Evolutionary conservation across 1,139 yeast genomes (phyloP).

Genomic region (Arxiozyma telluris): DNA sequence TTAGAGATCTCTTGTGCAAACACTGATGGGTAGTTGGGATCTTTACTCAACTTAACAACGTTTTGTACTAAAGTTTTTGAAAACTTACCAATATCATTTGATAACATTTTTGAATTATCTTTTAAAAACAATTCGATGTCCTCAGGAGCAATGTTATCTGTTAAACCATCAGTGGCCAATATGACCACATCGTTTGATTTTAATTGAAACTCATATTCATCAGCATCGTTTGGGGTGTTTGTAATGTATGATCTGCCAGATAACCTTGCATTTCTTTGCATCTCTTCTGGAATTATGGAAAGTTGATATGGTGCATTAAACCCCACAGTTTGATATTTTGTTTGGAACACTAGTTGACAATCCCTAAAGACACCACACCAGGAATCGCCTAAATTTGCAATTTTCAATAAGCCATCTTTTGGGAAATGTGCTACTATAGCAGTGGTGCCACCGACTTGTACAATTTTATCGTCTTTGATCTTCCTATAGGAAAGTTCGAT

Average conservation of each 20-base stretch:
- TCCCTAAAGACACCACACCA: slow-evolving; percentile 84
- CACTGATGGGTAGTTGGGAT: slow-evolving; percentile 69
- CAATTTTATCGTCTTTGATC: slow-evolving; percentile 47
- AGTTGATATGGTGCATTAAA: slow-evolving; percentile 90
- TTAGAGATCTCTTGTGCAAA: slow-evolving; percentile 74
- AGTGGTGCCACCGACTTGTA: slow-evolving; percentile 92
- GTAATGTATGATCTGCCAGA: slow-evolving; percentile 55
- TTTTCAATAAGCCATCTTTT: slow-evolving; percentile 45
- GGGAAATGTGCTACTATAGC: slow-evolving; percentile 76
- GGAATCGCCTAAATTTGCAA: slow-evolving; percentile 88
- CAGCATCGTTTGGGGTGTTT: slow-evolving; percentile 42
- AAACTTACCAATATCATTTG: slow-evolving; percentile 35
- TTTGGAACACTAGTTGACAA: slow-evolving; percentile 52
- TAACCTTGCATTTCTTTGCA: slow-evolving; percentile 46
- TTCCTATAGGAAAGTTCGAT: slow-evolving; percentile 47
- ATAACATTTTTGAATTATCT: slow-evolving; percentile 35
- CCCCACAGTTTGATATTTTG: slow-evolving; percentile 73
- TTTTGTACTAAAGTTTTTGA: slow-evolving; percentile 55
- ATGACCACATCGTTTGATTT: slow-evolving; percentile 64
- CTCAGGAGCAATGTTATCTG: slow-evolving; percentile 69
- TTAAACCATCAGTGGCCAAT: slow-evolving; percentile 89
- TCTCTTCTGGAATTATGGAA: slow-evolving; percentile 67
- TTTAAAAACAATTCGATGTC: slow-evolving; percentile 59
- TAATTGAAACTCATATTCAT: slow-evolving; percentile 37
- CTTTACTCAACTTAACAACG: slow-evolving; percentile 63